Conservation (phyloP, 164 flowering plant species). For the Euptelea pleiosperma region DNA sequence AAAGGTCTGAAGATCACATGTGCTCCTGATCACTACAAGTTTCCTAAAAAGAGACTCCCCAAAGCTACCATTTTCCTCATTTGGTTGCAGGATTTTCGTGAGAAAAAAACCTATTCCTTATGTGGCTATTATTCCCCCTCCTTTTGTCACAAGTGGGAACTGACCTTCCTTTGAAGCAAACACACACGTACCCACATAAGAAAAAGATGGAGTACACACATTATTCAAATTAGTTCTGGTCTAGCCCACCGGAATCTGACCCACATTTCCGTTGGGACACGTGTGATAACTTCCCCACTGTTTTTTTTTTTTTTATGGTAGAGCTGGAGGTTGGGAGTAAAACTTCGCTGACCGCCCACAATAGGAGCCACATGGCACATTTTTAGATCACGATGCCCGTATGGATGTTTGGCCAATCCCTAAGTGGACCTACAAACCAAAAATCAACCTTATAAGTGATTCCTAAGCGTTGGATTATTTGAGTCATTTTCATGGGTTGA, state of each 20-base stretch:
- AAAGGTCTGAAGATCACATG: constrained; percentile 27
- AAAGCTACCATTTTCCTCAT: constrained; percentile 22
- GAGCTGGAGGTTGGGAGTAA: constrained; percentile 10
- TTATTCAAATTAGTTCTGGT: background rate
- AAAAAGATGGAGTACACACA: no score
- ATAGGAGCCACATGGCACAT: no score
- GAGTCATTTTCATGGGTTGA: no score
- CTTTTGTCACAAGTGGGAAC: no score
- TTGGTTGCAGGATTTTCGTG: constrained; percentile 42
- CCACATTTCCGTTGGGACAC: constrained; percentile 1
- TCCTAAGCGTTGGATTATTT: no score
- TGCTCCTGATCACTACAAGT: constrained; percentile 7
- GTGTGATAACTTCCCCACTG: background rate
- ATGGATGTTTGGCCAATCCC: no score
- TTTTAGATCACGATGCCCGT: no score
- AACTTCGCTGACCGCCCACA: no score
- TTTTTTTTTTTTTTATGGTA: background rate
- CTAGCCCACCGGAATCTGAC: background rate
- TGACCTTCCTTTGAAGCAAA: no score
- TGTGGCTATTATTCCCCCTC: constrained; percentile 4
- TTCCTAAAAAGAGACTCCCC: background rate
- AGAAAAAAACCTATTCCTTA: constrained; percentile 17
- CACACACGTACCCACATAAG: no score
- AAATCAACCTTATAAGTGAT: no score
- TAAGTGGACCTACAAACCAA: no score